Conservation (phyloP, 1,284 basidiomycete species). For the Leccinum huronense region DNA sequence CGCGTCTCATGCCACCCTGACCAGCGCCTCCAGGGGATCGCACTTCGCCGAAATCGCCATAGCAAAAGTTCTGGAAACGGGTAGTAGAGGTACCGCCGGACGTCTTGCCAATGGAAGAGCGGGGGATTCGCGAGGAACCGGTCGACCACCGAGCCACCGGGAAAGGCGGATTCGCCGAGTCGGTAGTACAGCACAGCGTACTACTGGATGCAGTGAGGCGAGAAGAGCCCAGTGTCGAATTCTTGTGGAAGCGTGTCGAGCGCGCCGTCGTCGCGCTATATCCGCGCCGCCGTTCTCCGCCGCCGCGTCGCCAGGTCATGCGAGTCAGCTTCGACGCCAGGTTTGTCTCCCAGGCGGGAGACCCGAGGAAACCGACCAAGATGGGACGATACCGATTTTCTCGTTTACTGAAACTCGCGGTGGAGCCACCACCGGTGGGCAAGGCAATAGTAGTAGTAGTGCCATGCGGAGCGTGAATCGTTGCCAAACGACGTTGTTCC, state of each 20-base stretch:
- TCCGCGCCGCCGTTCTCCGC: neutral
- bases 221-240: constrained; percentile 7
- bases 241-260: constrained; percentile 7
- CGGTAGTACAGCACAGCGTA: neutral
- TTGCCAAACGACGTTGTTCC: constrained; percentile 29
- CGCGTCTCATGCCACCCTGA: constrained; percentile 9
- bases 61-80: neutral
- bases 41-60: constrained; percentile 16
- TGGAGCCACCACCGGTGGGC: neutral
- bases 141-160: neutral
- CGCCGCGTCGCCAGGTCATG: constrained; percentile 10
- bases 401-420: constrained; percentile 5
- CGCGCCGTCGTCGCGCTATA: constrained; percentile 10
- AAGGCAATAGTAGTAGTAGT: neutral
- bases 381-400: constrained; percentile 11
- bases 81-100: neutral
- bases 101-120: neutral
- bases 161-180: no score
- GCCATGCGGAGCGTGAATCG: constrained; percentile 22
- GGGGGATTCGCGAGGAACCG: neutral
- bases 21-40: neutral
- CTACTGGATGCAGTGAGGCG: constrained; percentile 15
- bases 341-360: constrained; percentile 32
- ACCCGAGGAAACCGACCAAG: constrained; percentile 32
- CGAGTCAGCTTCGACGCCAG: constrained; percentile 17